phyloP scores from a whole-genome alignment of 345 rosid genomes.

The Cardiospermum halicacabum region DNA sequence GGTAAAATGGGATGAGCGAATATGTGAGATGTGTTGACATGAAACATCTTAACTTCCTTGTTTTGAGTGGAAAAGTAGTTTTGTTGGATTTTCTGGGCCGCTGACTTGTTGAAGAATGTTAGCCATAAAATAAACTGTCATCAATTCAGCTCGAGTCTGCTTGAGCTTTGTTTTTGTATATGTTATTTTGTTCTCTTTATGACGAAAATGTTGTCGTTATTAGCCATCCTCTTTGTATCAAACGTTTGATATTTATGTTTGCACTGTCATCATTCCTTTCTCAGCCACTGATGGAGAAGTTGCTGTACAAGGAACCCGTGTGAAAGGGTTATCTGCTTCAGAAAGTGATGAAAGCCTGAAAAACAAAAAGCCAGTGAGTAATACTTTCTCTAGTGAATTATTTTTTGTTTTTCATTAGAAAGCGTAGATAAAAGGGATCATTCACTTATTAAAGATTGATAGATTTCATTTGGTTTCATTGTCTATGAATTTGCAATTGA shows the following conservation, averaged over 20 bases:
- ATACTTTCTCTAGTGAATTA: not conserved
- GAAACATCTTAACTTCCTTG: not conserved
- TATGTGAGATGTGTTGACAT: not conserved
- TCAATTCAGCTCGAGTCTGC: not conserved
- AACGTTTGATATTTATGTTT: slow-evolving; percentile 12
- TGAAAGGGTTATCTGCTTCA: slow-evolving; percentile 37
- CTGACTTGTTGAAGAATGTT: slow-evolving; percentile 1
- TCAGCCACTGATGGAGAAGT: slow-evolving; percentile 43
- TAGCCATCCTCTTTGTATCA: not conserved
- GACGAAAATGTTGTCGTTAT: not conserved
- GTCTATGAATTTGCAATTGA: not conserved
- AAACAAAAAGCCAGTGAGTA: slow-evolving; percentile 60
- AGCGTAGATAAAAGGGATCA: not conserved
- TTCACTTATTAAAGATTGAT: not conserved
- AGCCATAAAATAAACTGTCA: not conserved
- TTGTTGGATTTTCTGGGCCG: not conserved
- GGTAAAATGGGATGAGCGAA: not conserved
- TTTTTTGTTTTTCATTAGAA: not conserved
- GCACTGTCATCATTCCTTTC: slow-evolving; percentile 9
- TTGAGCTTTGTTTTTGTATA: not conserved
- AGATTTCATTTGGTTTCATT: not conserved
- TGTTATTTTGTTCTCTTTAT: not conserved
- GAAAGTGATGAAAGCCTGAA: slow-evolving; percentile 42
- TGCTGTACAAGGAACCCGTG: slow-evolving; percentile 22
- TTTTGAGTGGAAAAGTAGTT: not conserved